Conservation (phyloP, 768 basidiomycete genomes). For the Hericium alpestre region DNA sequence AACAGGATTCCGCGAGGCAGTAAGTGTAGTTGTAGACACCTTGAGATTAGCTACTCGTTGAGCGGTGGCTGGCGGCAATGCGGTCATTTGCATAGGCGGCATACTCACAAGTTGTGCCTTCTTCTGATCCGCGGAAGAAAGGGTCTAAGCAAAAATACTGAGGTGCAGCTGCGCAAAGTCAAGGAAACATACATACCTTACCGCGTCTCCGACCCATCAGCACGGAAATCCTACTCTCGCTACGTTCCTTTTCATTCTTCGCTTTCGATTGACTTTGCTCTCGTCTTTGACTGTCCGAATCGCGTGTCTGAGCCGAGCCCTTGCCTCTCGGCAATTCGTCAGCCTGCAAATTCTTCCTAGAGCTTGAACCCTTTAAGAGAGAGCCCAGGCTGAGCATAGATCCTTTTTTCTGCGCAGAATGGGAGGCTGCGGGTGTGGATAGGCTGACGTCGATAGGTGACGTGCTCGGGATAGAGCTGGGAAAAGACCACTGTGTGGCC, state of each 20-base stretch:
- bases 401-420: conserved; percentile 64
- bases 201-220: conserved; percentile 84
- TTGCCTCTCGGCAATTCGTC: conserved; percentile 39
- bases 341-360: conserved; percentile 67
- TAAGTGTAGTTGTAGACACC: conserved; percentile 35
- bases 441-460: conserved; percentile 45
- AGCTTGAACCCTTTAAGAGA: conserved; percentile 74
- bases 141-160: conserved; percentile 41
- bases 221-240: conserved; percentile 81
- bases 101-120: conserved; percentile 61
- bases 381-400: conserved; percentile 78
- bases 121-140: conserved; percentile 74
- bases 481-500: conserved; percentile 27
- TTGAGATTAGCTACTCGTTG: conserved; percentile 80
- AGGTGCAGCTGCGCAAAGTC: conserved; percentile 1
- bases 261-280: conserved; percentile 41
- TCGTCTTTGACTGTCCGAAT: conserved; percentile 41
- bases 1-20: conserved; percentile 31
- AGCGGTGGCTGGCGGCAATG: conserved; percentile 69
- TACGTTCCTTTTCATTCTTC: conserved; percentile 74
- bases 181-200: conserved; percentile 61
- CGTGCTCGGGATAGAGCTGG: conserved; percentile 34
- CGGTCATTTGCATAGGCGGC: conserved; percentile 87
- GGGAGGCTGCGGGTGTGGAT: conserved; percentile 43
- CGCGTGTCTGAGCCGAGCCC: conserved; percentile 38